A percentile compares a stretch with the other conserved stretches of the same genome.
Conservation (phyloP, 1,284 basidiomycete genomes). For the Cutaneotrichosporon daszewskae region DNA sequence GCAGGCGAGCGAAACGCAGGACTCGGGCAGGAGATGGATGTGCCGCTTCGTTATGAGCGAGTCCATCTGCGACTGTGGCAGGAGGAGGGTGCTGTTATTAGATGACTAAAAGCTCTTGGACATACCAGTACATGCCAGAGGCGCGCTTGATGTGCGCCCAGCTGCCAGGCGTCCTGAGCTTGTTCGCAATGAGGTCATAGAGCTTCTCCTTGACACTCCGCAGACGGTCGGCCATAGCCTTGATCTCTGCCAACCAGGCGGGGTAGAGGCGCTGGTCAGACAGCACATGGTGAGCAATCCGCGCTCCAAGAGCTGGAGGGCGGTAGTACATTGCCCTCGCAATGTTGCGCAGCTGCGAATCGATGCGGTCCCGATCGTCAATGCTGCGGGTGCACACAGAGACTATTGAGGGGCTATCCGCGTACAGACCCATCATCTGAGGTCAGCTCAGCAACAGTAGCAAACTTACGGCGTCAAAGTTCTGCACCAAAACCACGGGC, state of each 20-base stretch:
- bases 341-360: constrained; percentile 38
- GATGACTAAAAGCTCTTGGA: background rate
- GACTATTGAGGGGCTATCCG: constrained; percentile 42
- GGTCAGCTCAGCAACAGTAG: background rate
- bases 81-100: constrained; percentile 31
- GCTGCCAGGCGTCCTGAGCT: constrained; percentile 80
- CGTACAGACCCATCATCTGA: constrained; percentile 45
- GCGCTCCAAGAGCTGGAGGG: constrained; percentile 44
- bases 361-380: constrained; percentile 35
- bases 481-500: constrained; percentile 43
- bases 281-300: constrained; percentile 41
- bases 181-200: constrained; percentile 63
- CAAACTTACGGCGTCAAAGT: constrained; percentile 41
- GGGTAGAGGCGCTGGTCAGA: constrained; percentile 36
- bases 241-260: constrained; percentile 81
- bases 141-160: constrained; percentile 80
- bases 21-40: constrained; percentile 41
- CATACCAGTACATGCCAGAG: constrained; percentile 44
- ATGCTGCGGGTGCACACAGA: constrained; percentile 36
- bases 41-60: constrained; percentile 36
- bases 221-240: constrained; percentile 86
- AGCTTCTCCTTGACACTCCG: constrained; percentile 83
- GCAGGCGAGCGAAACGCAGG: constrained; percentile 43
- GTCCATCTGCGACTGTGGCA: constrained; percentile 32
- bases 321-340: constrained; percentile 39